Conservation (phyloP, 2,329 filamentous ascomycete species). For the Exserohilum rostratum region DNA sequence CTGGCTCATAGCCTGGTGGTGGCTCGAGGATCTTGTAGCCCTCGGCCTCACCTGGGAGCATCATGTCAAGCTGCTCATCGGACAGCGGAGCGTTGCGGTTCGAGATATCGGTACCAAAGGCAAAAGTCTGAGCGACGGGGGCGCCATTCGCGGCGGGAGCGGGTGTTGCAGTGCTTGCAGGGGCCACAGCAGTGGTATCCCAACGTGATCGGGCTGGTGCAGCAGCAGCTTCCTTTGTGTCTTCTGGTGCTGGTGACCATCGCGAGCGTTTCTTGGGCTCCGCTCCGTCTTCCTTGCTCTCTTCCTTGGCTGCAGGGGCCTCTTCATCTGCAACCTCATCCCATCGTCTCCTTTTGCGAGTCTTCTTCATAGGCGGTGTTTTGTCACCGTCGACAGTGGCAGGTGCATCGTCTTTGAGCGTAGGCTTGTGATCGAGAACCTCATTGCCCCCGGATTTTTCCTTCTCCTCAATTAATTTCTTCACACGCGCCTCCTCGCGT, state of each 20-base stretch:
- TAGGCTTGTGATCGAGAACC: constrained; percentile 71
- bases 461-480: constrained; percentile 78
- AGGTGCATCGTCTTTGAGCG: constrained; percentile 67
- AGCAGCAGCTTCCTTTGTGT: constrained; percentile 56
- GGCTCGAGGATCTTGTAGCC: constrained; percentile 92
- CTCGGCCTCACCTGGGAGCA: constrained; percentile 85
- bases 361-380: constrained; percentile 68
- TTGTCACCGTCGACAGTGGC: constrained; percentile 71
- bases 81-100: constrained; percentile 81
- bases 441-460: constrained; percentile 66
- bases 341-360: constrained; percentile 87
- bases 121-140: constrained; percentile 55
- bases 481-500: constrained; percentile 88
- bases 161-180: constrained; percentile 29
- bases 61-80: constrained; percentile 90
- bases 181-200: constrained; percentile 41
- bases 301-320: constrained; percentile 18
- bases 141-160: constrained; percentile 33
- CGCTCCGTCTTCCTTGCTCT: constrained; percentile 25
- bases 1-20: constrained; percentile 88
- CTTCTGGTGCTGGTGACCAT: constrained; percentile 70
- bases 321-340: constrained; percentile 67
- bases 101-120: constrained; percentile 82
- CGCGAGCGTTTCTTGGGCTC: constrained; percentile 67
- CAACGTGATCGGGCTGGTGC: constrained; percentile 43